Percentiles rank a stretch among this genome's conserved stretches.
Evolutionary conservation across 1,284 basidiomycete genomes (phyloP).

Genomic region (Leucoagaricus sp.): DNA sequence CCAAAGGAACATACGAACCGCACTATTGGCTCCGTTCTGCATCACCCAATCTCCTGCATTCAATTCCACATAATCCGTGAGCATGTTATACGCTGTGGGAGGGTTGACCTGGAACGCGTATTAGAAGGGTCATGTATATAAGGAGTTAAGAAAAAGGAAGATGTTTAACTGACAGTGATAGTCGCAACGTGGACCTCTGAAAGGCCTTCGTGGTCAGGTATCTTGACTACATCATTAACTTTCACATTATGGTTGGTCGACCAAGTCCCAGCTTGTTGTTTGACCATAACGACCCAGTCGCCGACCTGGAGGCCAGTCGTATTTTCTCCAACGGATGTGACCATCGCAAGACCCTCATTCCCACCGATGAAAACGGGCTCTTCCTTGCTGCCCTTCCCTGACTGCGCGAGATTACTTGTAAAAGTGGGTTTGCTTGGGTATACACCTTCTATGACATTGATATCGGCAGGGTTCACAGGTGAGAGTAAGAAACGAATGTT

Average conservation of each 20-base stretch:
- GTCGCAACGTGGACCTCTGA: constrained; percentile 72
- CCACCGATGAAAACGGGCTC: constrained; percentile 64
- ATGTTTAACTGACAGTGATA: constrained; percentile 54
- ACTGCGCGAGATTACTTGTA: constrained; percentile 35
- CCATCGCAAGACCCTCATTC: constrained; percentile 78
- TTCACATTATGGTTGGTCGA: constrained; percentile 58
- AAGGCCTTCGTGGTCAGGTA: constrained; percentile 50
- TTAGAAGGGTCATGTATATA: background rate
- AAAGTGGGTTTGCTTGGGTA: constrained; percentile 69
- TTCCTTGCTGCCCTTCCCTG: constrained; percentile 31
- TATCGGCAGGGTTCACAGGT: constrained; percentile 80
- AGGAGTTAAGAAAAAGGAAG: background rate
- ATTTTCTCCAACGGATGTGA: constrained; percentile 59
- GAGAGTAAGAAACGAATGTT: constrained; percentile 75
- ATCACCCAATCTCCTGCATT: constrained; percentile 72
- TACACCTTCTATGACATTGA: constrained; percentile 82
- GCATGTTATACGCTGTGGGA: constrained; percentile 81
- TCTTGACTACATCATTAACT: constrained; percentile 57
- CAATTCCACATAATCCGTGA: constrained; percentile 67
- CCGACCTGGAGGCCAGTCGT: constrained; percentile 51
- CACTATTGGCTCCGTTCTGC: constrained; percentile 86
- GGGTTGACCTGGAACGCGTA: constrained; percentile 66
- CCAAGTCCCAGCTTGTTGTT: constrained; percentile 79
- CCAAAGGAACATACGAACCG: constrained; percentile 45
- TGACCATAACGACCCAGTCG: constrained; percentile 78